Evolutionary conservation across 805 yeast species (phyloP).

Genomic region (Metschnikowia borealis): DNA sequence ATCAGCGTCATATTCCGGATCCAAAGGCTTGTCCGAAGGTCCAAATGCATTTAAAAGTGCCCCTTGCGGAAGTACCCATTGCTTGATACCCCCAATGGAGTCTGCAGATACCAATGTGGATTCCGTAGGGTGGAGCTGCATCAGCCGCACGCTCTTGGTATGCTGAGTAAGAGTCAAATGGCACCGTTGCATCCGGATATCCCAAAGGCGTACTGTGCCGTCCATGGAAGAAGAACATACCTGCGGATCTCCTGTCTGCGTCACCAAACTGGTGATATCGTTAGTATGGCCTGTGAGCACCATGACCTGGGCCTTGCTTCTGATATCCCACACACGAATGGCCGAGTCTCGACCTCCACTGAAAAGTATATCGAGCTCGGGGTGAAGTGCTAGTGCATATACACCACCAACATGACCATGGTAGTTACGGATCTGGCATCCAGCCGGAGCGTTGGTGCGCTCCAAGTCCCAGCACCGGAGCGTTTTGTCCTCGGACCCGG

Average conservation of each 20-base stretch:
- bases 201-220: slow-evolving; percentile 86
- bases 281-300: slow-evolving; percentile 78
- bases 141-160: slow-evolving; percentile 70
- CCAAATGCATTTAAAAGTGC: slow-evolving; percentile 56
- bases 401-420: slow-evolving; percentile 94
- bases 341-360: slow-evolving; percentile 89
- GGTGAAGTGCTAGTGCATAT: slow-evolving; percentile 79
- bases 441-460: slow-evolving; percentile 56
- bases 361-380: slow-evolving; percentile 75
- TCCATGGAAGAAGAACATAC: slow-evolving; percentile 80
- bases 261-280: slow-evolving; percentile 64
- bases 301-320: slow-evolving; percentile 71
- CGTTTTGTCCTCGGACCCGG: slow-evolving; percentile 90
- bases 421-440: slow-evolving; percentile 66
- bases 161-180: slow-evolving; percentile 78
- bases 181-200: slow-evolving; percentile 73
- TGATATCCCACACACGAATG: slow-evolving; percentile 89
- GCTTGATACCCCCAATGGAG: slow-evolving; percentile 66
- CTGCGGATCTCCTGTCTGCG: slow-evolving; percentile 78
- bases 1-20: slow-evolving; percentile 23
- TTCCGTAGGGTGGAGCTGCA: slow-evolving; percentile 65
- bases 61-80: slow-evolving; percentile 83
- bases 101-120: slow-evolving; percentile 77
- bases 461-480: slow-evolving; percentile 97
- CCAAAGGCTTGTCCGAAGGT: slow-evolving; percentile 26